Percentiles rank a stretch among this genome's conserved stretches.
Conservation (phyloP, 805 yeast species). For the Candida glaebosa region DNA sequence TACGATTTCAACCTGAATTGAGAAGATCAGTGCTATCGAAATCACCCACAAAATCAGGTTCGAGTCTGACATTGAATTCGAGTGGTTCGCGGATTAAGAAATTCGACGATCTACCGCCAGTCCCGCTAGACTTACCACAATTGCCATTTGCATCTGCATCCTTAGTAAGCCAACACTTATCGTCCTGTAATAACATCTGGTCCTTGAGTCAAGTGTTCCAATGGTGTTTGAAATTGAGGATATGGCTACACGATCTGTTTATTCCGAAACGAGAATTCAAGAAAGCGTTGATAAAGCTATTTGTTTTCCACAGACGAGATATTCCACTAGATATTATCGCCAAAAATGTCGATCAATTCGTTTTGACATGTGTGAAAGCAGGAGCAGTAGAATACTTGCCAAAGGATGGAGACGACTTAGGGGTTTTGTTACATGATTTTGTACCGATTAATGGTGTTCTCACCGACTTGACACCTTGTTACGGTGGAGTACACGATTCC, state of each 20-base stretch:
- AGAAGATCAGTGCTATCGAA: conserved; percentile 6
- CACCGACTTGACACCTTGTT: conserved; percentile 44
- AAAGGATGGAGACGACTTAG: conserved; percentile 9
- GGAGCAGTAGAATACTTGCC: conserved; percentile 36
- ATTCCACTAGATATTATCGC: conserved; percentile 49
- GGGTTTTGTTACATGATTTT: conserved; percentile 15
- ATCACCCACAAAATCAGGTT: conserved; percentile 14
- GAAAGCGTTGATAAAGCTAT: conserved; percentile 47
- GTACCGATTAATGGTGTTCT: conserved; percentile 37
- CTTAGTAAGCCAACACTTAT: conserved; percentile 46
- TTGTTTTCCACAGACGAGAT: conserved; percentile 49
- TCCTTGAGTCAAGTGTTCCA: conserved; percentile 46
- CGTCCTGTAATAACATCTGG: conserved; percentile 45
- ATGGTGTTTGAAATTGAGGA: conserved; percentile 51
- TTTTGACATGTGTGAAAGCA: conserved; percentile 38
- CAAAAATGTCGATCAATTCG: conserved; percentile 47
- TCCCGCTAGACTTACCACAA: conserved; percentile 49
- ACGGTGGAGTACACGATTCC: conserved; percentile 30
- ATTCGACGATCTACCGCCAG: conserved; percentile 36
- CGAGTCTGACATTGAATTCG: background rate
- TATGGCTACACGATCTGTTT: conserved; percentile 51
- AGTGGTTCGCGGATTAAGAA: conserved; percentile 8
- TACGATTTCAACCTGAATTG: conserved; percentile 22
- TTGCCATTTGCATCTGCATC: conserved; percentile 54
- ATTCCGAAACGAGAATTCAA: conserved; percentile 52